Evolutionary conservation across 73 alveolate species (phyloP), one percentile per base, ranked within the genome.

Genomic region (Paramecium pentaurelia): DNA sequence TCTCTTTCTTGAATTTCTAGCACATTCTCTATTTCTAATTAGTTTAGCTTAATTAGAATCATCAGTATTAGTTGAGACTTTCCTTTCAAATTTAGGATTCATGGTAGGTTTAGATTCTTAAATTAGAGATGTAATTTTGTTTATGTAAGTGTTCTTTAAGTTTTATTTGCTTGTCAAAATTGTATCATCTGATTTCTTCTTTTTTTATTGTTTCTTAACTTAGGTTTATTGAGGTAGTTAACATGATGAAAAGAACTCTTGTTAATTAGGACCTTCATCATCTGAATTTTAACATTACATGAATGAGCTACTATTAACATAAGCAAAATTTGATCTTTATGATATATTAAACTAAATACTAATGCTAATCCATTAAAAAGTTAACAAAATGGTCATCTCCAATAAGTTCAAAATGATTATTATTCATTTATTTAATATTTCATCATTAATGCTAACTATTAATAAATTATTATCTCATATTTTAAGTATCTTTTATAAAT

Each of bases 21-120:
- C 93, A 18, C 88, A 87, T 87, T 87, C 93, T 38, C 93, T 59
- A 44, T 87, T 87, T 70, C 93, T 60, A 8, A 77, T 77, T 8
- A 60, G 58, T 71, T 87, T 87, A 5, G 87, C 87, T 20, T 37
- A 73, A 0, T 40, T 44, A 14, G 60, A 73, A 40, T 73, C 87
- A 16, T 73, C 87, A 20, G 80, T 37, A 18, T 89, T 34, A 5
- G 37, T 30, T 54, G 86, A 58, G 25, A 22, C 44, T 54, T 58
- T 86, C 37, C 58, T 25, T 7, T 18, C 92, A 71, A 45, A 38
- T 47, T 27, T 71, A 30, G 49, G 25, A 70, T 47, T 58, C 59
- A 12, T 58, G 10, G 71, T 25, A 12, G 88, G 87, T n/a, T 87
- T 64, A 28, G 44, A 64, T 37, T 36, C 45, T 86, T 51, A 64